A percentile compares a stretch with the other conserved stretches of the same genome.
These are phyloP conservation scores for Fusarium xylarioides DNA, from an alignment of 2,329 filamentous ascomycete genomes.

Conservation along the genomic window DNA sequence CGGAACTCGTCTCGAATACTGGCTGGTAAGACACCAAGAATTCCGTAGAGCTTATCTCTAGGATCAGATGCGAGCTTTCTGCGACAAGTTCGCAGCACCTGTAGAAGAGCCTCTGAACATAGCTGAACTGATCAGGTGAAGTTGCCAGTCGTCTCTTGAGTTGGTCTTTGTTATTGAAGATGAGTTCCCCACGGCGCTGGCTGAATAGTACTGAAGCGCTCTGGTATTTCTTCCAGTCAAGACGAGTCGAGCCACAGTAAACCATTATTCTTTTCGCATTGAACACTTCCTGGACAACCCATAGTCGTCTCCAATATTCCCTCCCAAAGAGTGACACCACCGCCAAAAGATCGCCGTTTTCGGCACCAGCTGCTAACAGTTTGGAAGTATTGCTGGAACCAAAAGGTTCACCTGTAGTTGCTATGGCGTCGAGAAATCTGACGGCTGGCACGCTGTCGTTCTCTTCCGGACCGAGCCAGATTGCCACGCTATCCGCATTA, in stretches of 20 bases:
- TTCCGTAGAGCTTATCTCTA: slow-evolving; percentile 14
- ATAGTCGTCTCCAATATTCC: slow-evolving; percentile 22
- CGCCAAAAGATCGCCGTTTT: slow-evolving; percentile 9
- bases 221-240: slow-evolving; percentile 11
- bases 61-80: slow-evolving; percentile 16
- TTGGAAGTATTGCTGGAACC: neutral
- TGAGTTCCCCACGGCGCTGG: neutral
- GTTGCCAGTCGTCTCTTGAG: neutral
- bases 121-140: slow-evolving; percentile 13
- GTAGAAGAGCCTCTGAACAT: slow-evolving; percentile 6
- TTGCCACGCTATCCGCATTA: slow-evolving; percentile 3
- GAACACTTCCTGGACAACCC: slow-evolving; percentile 24
- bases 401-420: neutral
- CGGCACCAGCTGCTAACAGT: neutral
- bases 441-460: slow-evolving; percentile 7
- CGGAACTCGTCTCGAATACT: neutral
- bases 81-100: slow-evolving; percentile 11
- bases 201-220: neutral
- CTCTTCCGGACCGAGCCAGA: slow-evolving; percentile 23
- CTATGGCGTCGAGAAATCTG: neutral
- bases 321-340: slow-evolving; percentile 18
- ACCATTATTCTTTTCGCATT: slow-evolving; percentile 8
- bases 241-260: slow-evolving; percentile 2
- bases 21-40: slow-evolving; percentile 8
- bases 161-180: slow-evolving; percentile 1